Base-by-base conservation (phyloP, 2,329 filamentous ascomycete species). In the Sclerotinia minor region DNA sequence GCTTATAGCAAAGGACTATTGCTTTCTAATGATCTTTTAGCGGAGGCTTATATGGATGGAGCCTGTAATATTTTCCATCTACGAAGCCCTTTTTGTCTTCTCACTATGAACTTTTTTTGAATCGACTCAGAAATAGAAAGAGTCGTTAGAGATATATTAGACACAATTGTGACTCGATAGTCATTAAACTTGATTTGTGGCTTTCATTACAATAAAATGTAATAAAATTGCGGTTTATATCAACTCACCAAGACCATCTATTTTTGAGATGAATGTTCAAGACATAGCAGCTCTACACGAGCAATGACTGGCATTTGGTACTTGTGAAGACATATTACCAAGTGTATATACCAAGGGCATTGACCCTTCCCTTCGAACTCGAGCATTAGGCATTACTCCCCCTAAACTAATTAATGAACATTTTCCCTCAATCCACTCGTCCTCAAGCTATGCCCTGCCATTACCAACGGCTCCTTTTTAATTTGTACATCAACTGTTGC, bases 351-450 rank as follows among this genome's bases (percentile, higher is more conserved):
- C 38, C 13, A 4, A 24, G 13, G 57, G 57, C 41, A 45, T 8
- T 8, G 29, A 0, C 17, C n/a, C 45, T 49, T 13, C 5, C n/a
- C 45, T 57, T 57, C 35, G 6, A 26, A 26, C n/a, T 24, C n/a
- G 35, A 17, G 13, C 3, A 49, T 38, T 15, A 26, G 4, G 13
- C 3, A 49, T 38, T 15, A 26, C 21, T 45, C 38, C n/a, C 24
- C 9, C 29, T 32, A 3, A 26, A 19, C 59, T 24, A 21, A 38
- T 13, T 50, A 63, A 26, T 63, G 45, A 64, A 74, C 69, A 71
- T 75, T 77, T 68, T 75, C 74, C 65, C 76, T 74, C 66, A 76
- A 69, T 19, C 74, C 77, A 61, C 75, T 77, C 13, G 77, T 78
- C 71, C 72, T 73, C 64, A 77, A 68, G 71, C 74, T 76, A 47